These are phyloP conservation scores for Jatropha podagrica DNA, from an alignment of 441 rosid genomes.

Conservation along the genomic window DNA sequence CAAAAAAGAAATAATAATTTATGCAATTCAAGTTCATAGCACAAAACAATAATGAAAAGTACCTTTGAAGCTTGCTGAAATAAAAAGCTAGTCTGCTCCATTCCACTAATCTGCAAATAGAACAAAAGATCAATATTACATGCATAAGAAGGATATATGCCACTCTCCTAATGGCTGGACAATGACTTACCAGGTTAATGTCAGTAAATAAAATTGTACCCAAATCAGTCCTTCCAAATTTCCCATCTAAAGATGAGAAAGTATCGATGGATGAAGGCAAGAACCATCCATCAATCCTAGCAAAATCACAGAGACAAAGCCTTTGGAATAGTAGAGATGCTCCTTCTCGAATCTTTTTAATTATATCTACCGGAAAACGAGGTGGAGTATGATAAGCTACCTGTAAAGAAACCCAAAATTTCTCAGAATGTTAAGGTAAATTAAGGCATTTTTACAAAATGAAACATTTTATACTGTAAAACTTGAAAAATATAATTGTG, in stretches of 20 bases:
- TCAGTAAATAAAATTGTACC: slow-evolving; percentile 71
- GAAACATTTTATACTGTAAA: slow-evolving; percentile 4
- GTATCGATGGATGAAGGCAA: slow-evolving; percentile 50
- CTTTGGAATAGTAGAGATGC: slow-evolving; percentile 70
- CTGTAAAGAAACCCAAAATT: slow-evolving; percentile 38
- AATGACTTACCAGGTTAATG: slow-evolving; percentile 76
- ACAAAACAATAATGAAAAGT: slow-evolving; percentile 16
- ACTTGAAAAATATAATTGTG: slow-evolving; percentile 12
- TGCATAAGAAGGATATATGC: slow-evolving; percentile 15
- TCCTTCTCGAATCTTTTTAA: slow-evolving; percentile 72
- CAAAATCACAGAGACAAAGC: slow-evolving; percentile 90
- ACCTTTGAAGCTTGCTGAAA: slow-evolving; percentile 99
- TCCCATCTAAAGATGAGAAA: slow-evolving; percentile 42
- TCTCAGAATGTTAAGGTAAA: slow-evolving; percentile 19
- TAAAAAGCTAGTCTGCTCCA: slow-evolving; percentile 98
- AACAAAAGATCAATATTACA: slow-evolving; percentile 20
- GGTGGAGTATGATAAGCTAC: slow-evolving; percentile 97
- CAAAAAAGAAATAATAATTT: too few species aligned
- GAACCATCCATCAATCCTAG: slow-evolving; percentile 97
- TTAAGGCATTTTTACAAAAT: slow-evolving; percentile 4
- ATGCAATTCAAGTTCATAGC: neutral
- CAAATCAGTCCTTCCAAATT: slow-evolving; percentile 44
- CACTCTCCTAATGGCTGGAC: slow-evolving; percentile 3
- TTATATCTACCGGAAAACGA: slow-evolving; percentile 78
- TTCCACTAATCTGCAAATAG: slow-evolving; percentile 82